phyloP scores from a whole-genome alignment of 495 filamentous ascomycete genomes.

The Oidiodendron maius region DNA sequence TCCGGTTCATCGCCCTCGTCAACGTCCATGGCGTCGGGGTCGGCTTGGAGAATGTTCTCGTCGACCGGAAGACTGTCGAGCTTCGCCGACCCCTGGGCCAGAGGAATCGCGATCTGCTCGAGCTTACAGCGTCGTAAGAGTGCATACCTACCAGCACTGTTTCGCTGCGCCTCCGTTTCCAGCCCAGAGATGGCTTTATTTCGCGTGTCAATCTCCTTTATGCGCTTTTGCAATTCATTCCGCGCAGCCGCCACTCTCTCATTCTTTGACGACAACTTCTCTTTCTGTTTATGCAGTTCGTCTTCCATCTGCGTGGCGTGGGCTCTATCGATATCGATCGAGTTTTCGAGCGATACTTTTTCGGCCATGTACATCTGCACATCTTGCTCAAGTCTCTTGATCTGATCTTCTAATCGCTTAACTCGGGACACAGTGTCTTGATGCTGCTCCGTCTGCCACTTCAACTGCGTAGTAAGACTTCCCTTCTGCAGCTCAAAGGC shows the following conservation, averaged over 20 bases:
- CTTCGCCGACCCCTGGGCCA: slow-evolving; percentile 62
- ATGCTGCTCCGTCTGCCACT: slow-evolving; percentile 52
- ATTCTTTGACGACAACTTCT: slow-evolving; percentile 57
- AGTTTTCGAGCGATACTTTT: slow-evolving; percentile 66
- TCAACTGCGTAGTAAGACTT: slow-evolving; percentile 69
- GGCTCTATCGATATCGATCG: slow-evolving; percentile 64
- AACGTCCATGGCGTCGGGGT: slow-evolving; percentile 84
- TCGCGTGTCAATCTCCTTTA: slow-evolving; percentile 72
- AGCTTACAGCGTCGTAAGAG: slow-evolving; percentile 86
- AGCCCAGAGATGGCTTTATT: slow-evolving; percentile 69
- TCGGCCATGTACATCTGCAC: slow-evolving; percentile 66
- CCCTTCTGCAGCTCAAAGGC: slow-evolving; percentile 82
- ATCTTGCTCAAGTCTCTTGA: slow-evolving; percentile 56
- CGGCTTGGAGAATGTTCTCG: slow-evolving; percentile 59
- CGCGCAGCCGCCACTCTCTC: slow-evolving; percentile 79
- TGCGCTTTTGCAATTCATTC: slow-evolving; percentile 76
- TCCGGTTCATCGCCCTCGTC: slow-evolving; percentile 47
- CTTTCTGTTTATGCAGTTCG: slow-evolving; percentile 59
- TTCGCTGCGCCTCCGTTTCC: slow-evolving; percentile 78
- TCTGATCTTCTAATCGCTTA: slow-evolving; percentile 55
- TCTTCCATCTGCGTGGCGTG: slow-evolving; percentile 73
- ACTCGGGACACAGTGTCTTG: slow-evolving; percentile 47
- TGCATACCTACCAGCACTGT: slow-evolving; percentile 73
- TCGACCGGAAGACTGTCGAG: slow-evolving; percentile 78
- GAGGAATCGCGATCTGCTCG: slow-evolving; percentile 83